phyloP scores from a whole-genome alignment of 164 flowering plant species.

The Cinnamomum micranthum region DNA sequence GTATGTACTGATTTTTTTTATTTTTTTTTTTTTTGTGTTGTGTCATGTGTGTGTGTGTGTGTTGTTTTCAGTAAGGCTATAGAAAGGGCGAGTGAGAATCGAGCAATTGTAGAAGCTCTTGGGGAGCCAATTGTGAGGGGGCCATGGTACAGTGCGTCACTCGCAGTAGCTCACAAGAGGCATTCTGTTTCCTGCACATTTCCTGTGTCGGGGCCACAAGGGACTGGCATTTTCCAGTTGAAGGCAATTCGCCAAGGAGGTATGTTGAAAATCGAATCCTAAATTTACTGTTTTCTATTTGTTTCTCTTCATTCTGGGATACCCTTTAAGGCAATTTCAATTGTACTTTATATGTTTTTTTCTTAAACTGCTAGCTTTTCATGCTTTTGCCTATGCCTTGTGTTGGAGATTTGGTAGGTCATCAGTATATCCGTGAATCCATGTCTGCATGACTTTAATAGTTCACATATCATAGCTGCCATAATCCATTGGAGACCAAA shows the following conservation, averaged over 20 bases:
- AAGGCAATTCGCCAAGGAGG: conserved; percentile 86
- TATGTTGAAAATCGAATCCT: conserved; percentile 16
- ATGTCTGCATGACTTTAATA: too few species aligned
- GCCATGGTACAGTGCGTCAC: conserved; percentile 92
- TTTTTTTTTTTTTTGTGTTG: not conserved
- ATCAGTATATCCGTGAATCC: too few species aligned
- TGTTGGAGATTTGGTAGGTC: too few species aligned
- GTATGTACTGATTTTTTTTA: too few species aligned
- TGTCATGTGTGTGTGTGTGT: not conserved
- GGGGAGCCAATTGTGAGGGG: conserved; percentile 87
- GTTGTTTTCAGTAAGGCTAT: conserved; percentile 59
- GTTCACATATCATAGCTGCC: too few species aligned
- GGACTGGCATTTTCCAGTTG: conserved; percentile 69
- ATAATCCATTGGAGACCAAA: too few species aligned
- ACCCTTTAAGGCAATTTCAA: too few species aligned
- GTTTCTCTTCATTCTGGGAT: too few species aligned
- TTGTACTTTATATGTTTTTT: too few species aligned
- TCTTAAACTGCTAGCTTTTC: too few species aligned
- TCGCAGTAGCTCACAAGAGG: conserved; percentile 83
- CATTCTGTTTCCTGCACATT: conserved; percentile 89
- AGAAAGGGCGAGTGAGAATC: conserved; percentile 70
- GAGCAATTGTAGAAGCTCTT: conserved; percentile 56
- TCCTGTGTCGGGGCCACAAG: conserved; percentile 90
- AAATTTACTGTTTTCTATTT: too few species aligned
- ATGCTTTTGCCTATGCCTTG: too few species aligned